A percentile compares a stretch with the other conserved stretches of the same genome.
Conservation (phyloP, 768 basidiomycete genomes). For the Suillus subluteus region DNA sequence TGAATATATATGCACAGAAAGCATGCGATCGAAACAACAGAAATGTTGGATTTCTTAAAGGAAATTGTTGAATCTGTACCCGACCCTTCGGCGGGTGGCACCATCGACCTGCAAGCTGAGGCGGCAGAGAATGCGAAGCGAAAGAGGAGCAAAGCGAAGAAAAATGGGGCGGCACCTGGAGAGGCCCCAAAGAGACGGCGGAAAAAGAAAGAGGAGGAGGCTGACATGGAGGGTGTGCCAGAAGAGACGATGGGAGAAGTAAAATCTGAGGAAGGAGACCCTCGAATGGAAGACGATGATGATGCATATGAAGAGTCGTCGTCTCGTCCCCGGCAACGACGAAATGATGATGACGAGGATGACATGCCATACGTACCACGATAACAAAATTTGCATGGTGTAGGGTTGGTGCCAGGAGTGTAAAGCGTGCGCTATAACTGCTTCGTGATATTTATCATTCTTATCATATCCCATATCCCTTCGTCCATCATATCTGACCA, state of each 20-base stretch:
- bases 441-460: slow-evolving; percentile 1
- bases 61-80: slow-evolving; percentile 87
- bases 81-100: slow-evolving; percentile 86
- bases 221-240: slow-evolving; percentile 36
- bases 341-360: slow-evolving; percentile 32
- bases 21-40: slow-evolving; percentile 85
- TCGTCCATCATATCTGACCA: slow-evolving; percentile 4
- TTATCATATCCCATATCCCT: slow-evolving; percentile 1
- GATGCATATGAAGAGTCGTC: slow-evolving; percentile 41
- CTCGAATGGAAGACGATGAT: slow-evolving; percentile 45
- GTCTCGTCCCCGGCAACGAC: slow-evolving; percentile 47
- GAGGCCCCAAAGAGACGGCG: slow-evolving; percentile 50
- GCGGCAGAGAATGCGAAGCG: slow-evolving; percentile 56
- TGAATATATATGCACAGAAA: slow-evolving; percentile 56
- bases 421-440: slow-evolving; percentile 5
- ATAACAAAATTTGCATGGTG: slow-evolving; percentile 16
- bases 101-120: slow-evolving; percentile 71
- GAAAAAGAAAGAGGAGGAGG: slow-evolving; percentile 49
- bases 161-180: slow-evolving; percentile 41
- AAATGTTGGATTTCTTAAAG: slow-evolving; percentile 92
- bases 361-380: slow-evolving; percentile 49
- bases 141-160: slow-evolving; percentile 62
- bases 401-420: neutral
- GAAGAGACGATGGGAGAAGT: slow-evolving; percentile 40
- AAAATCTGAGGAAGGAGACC: slow-evolving; percentile 42